Evolutionary conservation across 1,139 yeast species (phyloP).

Genomic region (Insectozyma bohioensis): DNA sequence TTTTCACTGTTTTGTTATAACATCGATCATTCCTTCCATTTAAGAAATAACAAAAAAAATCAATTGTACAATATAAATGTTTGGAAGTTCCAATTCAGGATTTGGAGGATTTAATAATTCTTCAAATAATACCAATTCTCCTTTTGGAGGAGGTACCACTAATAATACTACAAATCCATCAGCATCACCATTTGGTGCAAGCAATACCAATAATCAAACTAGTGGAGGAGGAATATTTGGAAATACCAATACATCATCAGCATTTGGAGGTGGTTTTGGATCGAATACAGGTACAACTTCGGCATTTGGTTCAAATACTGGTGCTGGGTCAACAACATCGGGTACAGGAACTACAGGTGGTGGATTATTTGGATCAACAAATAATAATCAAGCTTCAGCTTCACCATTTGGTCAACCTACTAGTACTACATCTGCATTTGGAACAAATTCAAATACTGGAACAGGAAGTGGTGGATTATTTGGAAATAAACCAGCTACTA

Average conservation of each 20-base stretch:
- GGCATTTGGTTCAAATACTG: slow-evolving; percentile 17
- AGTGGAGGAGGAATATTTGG: slow-evolving; percentile 1
- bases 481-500: slow-evolving; percentile 22
- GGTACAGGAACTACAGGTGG: slow-evolving; percentile 27
- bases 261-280: slow-evolving; percentile 14
- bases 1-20: neutral
- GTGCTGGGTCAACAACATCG: slow-evolving; percentile 11
- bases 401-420: slow-evolving; percentile 36
- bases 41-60: slow-evolving; percentile 3
- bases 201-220: slow-evolving; percentile 9
- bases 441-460: slow-evolving; percentile 8
- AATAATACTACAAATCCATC: slow-evolving; percentile 15
- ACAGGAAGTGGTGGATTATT: slow-evolving; percentile 29
- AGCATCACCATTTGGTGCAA: slow-evolving; percentile 38
- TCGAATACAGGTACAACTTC: slow-evolving; percentile 5
- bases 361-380: slow-evolving; percentile 28
- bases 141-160: slow-evolving; percentile 25
- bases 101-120: slow-evolving; percentile 62
- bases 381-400: slow-evolving; percentile 14
- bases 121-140: slow-evolving; percentile 28
- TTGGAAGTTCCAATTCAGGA: slow-evolving; percentile 51
- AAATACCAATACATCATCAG: slow-evolving; percentile 19
- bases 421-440: slow-evolving; percentile 19
- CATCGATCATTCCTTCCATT: neutral
- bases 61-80: slow-evolving; percentile 27